Evolutionary conservation across 139 green algal species (phyloP).

Genomic region (Chlorella sorokiniana): DNA sequence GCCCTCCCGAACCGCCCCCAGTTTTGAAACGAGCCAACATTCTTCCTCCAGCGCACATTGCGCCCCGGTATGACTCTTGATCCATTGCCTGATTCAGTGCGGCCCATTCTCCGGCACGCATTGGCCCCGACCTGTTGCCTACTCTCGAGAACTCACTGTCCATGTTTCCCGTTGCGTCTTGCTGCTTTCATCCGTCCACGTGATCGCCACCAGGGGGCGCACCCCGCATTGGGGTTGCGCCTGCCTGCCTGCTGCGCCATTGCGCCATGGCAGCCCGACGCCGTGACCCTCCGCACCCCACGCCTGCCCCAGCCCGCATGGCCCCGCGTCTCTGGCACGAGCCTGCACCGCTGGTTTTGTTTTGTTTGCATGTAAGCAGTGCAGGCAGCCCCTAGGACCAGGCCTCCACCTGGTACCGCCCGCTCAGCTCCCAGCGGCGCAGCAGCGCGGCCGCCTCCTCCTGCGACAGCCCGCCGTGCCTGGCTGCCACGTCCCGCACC

Average conservation of each 20-base stretch:
- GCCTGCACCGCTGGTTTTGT: no score
- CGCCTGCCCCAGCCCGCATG: no score
- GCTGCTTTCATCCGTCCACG: background rate
- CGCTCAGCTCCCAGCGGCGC: constrained; percentile 61
- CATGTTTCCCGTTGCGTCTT: background rate
- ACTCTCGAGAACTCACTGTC: background rate
- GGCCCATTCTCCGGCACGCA: no score
- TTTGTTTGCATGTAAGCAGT: background rate
- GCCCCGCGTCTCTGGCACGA: no score
- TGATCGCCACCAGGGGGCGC: background rate
- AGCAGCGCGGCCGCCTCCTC: constrained; percentile 65
- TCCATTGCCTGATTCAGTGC: no score
- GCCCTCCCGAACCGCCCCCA: no score
- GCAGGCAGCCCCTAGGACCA: constrained; percentile 75
- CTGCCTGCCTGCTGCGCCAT: background rate
- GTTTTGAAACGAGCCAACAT: no score
- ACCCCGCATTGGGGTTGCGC: background rate
- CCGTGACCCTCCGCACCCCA: no score
- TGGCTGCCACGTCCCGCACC: constrained; percentile 65
- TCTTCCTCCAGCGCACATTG: no score
- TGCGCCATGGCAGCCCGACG: no score
- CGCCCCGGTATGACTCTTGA: no score
- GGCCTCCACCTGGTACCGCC: constrained; percentile 85
- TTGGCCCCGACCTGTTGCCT: no score
- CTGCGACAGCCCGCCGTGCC: constrained; percentile 55